Percentiles rank a stretch among this genome's conserved stretches.
Evolutionary conservation across 2,329 filamentous ascomycete genomes (phyloP).

Genomic region (Purpureocillium takamizusanense): DNA sequence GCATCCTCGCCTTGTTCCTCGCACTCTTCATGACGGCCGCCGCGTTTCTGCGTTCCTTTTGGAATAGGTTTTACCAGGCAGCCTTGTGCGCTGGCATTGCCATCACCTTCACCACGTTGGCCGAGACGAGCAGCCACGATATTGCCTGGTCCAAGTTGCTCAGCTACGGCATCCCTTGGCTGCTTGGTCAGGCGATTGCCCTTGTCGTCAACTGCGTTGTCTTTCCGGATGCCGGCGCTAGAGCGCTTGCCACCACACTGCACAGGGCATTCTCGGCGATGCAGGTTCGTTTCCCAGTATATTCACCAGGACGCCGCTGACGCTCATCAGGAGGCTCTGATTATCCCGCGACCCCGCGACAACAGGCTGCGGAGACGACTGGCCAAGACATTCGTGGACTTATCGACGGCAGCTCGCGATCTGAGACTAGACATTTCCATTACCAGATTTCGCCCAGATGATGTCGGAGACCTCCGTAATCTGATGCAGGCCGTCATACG

Average conservation of each 20-base stretch:
- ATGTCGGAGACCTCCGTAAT: slow-evolving; percentile 42
- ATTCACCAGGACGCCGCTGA: not conserved
- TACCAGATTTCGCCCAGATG: slow-evolving; percentile 40
- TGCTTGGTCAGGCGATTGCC: slow-evolving; percentile 43
- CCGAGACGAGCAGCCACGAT: slow-evolving; percentile 31
- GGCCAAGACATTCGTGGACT: slow-evolving; percentile 42
- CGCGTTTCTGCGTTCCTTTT: slow-evolving; percentile 44
- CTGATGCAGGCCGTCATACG: slow-evolving; percentile 45
- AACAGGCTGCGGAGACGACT: slow-evolving; percentile 30
- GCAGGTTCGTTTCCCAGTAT: slow-evolving; percentile 25
- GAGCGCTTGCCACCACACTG: slow-evolving; percentile 37
- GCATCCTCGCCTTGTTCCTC: slow-evolving; percentile 45
- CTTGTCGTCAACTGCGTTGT: slow-evolving; percentile 37
- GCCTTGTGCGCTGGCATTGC: slow-evolving; percentile 47
- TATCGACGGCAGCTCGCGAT: slow-evolving; percentile 47
- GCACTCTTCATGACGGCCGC: slow-evolving; percentile 41
- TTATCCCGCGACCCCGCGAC: slow-evolving; percentile 19
- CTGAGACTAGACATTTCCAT: slow-evolving; percentile 47
- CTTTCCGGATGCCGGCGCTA: slow-evolving; percentile 46
- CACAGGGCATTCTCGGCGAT: slow-evolving; percentile 38
- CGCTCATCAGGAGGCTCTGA: slow-evolving; percentile 19
- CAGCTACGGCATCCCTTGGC: slow-evolving; percentile 46
- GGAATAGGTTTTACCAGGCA: slow-evolving; percentile 46
- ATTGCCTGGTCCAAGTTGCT: slow-evolving; percentile 42
- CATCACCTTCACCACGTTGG: slow-evolving; percentile 42